phyloP scores from a whole-genome alignment of 495 filamentous ascomycete genomes.

The Cladorrhinum samala region DNA sequence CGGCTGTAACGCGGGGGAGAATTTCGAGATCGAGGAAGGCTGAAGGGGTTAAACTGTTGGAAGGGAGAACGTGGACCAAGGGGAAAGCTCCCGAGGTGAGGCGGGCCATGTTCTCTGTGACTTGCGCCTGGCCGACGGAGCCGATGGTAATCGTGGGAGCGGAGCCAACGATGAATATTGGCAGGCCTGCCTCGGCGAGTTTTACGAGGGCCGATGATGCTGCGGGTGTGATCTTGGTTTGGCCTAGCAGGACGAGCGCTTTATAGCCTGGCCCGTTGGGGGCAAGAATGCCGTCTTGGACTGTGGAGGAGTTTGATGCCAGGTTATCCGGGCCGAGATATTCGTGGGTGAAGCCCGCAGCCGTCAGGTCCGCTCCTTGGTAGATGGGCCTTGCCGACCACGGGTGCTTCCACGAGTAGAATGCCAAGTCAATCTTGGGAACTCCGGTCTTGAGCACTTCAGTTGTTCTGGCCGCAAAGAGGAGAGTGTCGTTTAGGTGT shows the following conservation, averaged over 20 bases:
- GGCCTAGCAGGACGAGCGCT: constrained; percentile 37
- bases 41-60: constrained; percentile 8
- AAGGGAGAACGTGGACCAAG: constrained; percentile 16
- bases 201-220: constrained; percentile 31
- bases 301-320: constrained; percentile 26
- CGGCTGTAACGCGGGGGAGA: constrained; percentile 19
- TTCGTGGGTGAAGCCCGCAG: constrained; percentile 42
- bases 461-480: constrained; percentile 36
- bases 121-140: constrained; percentile 4
- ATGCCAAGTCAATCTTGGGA: constrained; percentile 38
- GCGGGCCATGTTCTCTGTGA: constrained; percentile 9
- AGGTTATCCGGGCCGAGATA: constrained; percentile 47
- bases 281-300: constrained; percentile 32
- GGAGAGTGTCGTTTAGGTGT: constrained; percentile 32
- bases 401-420: constrained; percentile 25
- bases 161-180: constrained; percentile 35
- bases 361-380: constrained; percentile 8
- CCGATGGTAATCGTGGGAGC: constrained; percentile 23
- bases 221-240: constrained; percentile 33
- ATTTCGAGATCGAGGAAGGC: constrained; percentile 16
- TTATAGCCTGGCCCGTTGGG: constrained; percentile 38
- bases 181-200: constrained; percentile 38
- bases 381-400: constrained; percentile 11
- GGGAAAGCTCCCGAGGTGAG: constrained; percentile 13
- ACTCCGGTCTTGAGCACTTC: constrained; percentile 35